Evolutionary conservation across 176 grass and related monocot species (phyloP).

Genomic region (Panicum miliaceum): DNA sequence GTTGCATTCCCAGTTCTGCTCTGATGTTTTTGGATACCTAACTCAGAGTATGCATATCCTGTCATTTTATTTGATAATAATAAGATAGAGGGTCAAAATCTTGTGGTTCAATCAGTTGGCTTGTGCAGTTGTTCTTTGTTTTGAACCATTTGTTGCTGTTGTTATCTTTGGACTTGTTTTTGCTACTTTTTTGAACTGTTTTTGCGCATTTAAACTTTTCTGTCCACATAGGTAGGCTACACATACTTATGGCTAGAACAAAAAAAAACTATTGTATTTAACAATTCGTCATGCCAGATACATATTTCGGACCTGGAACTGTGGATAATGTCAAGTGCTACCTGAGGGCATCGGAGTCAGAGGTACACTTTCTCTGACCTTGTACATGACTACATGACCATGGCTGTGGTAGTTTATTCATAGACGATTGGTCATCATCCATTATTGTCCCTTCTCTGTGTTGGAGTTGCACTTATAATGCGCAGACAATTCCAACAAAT

Average conservation of each 20-base stretch:
- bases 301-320: slow-evolving; percentile 87
- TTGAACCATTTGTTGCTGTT: not conserved
- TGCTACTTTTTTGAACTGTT: not conserved
- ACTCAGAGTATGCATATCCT: slow-evolving; percentile 5
- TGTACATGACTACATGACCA: slow-evolving; percentile 29
- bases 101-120: not conserved
- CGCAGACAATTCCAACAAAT: not conserved
- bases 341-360: slow-evolving; percentile 71
- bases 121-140: not conserved
- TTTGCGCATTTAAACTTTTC: slow-evolving; percentile 17
- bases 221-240: not conserved
- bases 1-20: not conserved
- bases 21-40: not conserved
- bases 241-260: slow-evolving; percentile 21
- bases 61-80: not conserved
- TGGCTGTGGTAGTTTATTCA: not conserved
- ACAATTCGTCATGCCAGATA: slow-evolving; percentile 59
- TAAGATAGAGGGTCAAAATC: not conserved
- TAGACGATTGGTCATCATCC: not conserved
- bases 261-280: not conserved
- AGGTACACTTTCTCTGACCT: slow-evolving; percentile 57
- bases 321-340: slow-evolving; percentile 92
- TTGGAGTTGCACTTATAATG: slow-evolving; percentile 22
- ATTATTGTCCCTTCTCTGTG: slow-evolving; percentile 12
- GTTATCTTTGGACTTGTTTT: not conserved